Base-by-base conservation (phyloP, 192 early-diverging fungal species). In the Ramicandelaber brevisporus region DNA sequence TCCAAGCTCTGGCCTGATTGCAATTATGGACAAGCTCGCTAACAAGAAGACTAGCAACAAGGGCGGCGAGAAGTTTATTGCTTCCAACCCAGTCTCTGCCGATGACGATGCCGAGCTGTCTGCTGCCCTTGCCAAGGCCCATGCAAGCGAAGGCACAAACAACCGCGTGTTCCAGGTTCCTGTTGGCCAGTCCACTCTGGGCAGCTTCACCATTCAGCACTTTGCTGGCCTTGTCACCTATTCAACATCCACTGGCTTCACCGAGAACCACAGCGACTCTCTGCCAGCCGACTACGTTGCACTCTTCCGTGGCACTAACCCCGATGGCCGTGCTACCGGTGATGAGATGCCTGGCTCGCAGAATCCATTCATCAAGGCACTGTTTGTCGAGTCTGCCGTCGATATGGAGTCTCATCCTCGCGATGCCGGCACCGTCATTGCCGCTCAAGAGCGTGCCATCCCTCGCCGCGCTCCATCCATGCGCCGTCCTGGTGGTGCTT, bases 201-300 rank as follows among this genome's bases (percentile, higher is more conserved):
- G 45, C 22, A 44, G 49, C 30, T 95, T 95, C 53, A 59, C 66
- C 21, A 57, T 90, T 29, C 65, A 69, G 29, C 88, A 95, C 46
- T 87, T 70, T 56, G 58, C 65, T 14, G 59, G 66, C 9, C 59
- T 59, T 24, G 71, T 73, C 9, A 62, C 38, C 15, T 83, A 77
- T 39, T 46, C 44, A 5, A 40, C 46, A 9, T 39, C 40, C 23
- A 27, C 47, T 38, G 48, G 64, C 21, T 79, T 86, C 41, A 38
- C 78, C n/a, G 68, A 72, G 34, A 57, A 63, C 30, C 82, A 93
- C 41, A 54, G 55, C 5, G 78, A 87, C 42, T 60, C 61, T 23
- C 45, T 88, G 11, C 73, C 69, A 38, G 59, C 73, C 2, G 79
- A 88, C 42, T 80, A 84, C 52, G 72, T 85, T 20, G 63, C 71